These are phyloP conservation scores for Schizothecium vesticola DNA, from an alignment of 495 filamentous ascomycete genomes.

Conservation along the genomic window DNA sequence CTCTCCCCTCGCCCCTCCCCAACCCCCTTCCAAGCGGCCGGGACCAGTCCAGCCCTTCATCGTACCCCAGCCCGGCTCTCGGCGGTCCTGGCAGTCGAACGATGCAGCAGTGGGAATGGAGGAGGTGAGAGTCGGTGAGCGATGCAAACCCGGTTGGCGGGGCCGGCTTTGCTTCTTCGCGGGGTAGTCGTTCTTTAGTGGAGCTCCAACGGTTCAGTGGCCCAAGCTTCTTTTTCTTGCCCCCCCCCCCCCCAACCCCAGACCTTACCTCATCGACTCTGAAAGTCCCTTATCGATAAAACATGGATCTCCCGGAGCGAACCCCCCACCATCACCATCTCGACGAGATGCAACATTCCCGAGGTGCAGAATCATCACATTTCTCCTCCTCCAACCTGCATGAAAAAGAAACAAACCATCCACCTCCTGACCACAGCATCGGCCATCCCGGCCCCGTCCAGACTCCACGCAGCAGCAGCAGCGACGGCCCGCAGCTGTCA, in stretches of 20 bases:
- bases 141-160: neutral
- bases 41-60: neutral
- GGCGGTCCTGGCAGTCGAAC: neutral
- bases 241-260: neutral
- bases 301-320: neutral
- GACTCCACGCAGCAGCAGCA: neutral
- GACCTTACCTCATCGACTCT: neutral
- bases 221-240: neutral
- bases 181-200: neutral
- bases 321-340: constrained; percentile 3
- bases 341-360: neutral
- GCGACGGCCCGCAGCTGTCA: neutral
- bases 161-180: neutral
- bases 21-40: neutral
- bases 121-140: neutral
- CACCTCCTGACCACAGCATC: neutral
- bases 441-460: neutral
- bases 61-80: neutral
- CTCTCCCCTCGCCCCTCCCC: neutral
- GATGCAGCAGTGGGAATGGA: neutral
- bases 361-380: neutral
- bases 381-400: neutral
- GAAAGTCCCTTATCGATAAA: constrained; percentile 8
- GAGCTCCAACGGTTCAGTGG: neutral
- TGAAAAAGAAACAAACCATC: neutral